These are phyloP conservation scores for Trichoderma sp. DNA, from an alignment of 2,329 filamentous ascomycete species.

Conservation along the genomic window DNA sequence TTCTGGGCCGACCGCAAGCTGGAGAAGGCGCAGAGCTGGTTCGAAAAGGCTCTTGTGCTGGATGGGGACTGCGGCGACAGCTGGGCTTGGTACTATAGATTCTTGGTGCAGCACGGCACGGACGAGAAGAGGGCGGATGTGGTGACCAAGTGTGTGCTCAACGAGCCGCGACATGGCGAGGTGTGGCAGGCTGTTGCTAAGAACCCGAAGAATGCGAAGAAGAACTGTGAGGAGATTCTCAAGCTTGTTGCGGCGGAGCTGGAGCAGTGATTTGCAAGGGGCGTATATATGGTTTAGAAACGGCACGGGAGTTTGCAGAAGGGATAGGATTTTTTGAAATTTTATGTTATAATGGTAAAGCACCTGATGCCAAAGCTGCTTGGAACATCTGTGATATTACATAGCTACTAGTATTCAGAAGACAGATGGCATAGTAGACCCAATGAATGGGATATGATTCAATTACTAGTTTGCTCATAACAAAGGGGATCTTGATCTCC, in stretches of 20 bases:
- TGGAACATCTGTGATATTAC: neutral
- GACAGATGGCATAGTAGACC: neutral
- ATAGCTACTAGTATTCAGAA: neutral
- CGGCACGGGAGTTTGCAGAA: slow-evolving; percentile 7
- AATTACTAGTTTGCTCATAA: neutral
- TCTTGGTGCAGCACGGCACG: slow-evolving; percentile 87
- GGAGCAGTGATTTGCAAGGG: slow-evolving; percentile 31
- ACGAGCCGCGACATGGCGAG: slow-evolving; percentile 91
- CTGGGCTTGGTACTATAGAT: slow-evolving; percentile 99
- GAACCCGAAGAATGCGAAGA: slow-evolving; percentile 76
- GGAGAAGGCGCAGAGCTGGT: slow-evolving; percentile 95
- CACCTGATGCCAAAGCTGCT: neutral
- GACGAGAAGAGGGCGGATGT: slow-evolving; percentile 90
- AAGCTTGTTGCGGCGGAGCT: slow-evolving; percentile 67
- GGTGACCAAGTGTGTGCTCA: slow-evolving; percentile 74
- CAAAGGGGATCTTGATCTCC: neutral
- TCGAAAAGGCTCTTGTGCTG: slow-evolving; percentile 88
- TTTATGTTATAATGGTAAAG: too few relatives aligned
- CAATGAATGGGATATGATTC: neutral
- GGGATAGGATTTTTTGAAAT: neutral
- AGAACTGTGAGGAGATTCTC: slow-evolving; percentile 76
- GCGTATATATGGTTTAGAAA: slow-evolving; percentile 9
- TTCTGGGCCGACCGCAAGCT: slow-evolving; percentile 93
- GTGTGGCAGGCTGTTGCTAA: slow-evolving; percentile 86
- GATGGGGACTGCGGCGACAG: slow-evolving; percentile 87